Base-by-base conservation (phyloP, 139 green algal genomes). In the Zygnema cylindricum region DNA sequence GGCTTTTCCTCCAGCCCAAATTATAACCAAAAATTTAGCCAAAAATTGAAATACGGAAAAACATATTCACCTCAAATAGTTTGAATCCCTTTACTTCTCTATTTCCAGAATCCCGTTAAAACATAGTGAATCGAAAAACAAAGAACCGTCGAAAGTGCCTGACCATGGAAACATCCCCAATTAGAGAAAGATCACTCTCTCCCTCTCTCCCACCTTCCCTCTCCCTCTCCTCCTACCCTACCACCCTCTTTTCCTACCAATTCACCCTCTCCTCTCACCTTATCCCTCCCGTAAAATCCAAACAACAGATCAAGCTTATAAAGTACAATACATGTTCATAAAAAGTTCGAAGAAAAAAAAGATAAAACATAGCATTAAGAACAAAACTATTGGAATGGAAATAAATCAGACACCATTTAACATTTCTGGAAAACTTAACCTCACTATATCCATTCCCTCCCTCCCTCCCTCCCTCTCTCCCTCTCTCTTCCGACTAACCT, bases 81-180 rank as follows among this genome's bases (percentile, higher is more conserved):
- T n/a, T n/a, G n/a, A n/a, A n/a, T n/a, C n/a, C n/a, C n/a, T n/a
- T n/a, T n/a, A 63, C 16, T 79, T 3, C 71, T 3, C 25, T 38
- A 84, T 33, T 84, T 84, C 41, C 55, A 84, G 7, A 84, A 3
- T 23, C 77, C 77, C 3, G 77, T 84, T 22, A 84, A 33, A 2
- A 84, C 33, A 84, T 84, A 57, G 3, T 54, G 77, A 55, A 84
- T 54, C 3, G 41, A 21, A 38, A 84, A 84, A 33, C 77, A 84
- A 22, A 84, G 77, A 35, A 49, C 21, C 2, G 2, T 76, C 22
- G 41, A 69, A 49, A 84, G n/a, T 21, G 77, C 77, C 77, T 84
- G 77, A 84, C 38, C 2, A 43, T n/a, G 36, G 38, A 79, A 7
- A 79, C 7, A 54, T 7, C 38, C 71, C 38, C 7, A 23, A 79